Conservation (phyloP, 2,329 filamentous ascomycete genomes). For the Fusarium vanettenii region DNA sequence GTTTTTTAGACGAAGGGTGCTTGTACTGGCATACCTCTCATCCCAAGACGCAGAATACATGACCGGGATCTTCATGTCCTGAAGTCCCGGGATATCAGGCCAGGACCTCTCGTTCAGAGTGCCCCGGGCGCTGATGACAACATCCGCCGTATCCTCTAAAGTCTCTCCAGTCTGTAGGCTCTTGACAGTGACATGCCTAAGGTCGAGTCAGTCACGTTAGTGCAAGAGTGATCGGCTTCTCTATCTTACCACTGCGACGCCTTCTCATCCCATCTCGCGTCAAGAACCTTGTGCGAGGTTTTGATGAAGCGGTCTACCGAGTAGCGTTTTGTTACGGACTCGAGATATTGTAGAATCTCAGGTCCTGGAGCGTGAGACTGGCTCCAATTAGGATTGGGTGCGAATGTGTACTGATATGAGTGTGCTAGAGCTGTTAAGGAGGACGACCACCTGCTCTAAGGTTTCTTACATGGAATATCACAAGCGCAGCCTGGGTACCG, state of each 20-base stretch:
- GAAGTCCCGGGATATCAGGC: conserved; percentile 12
- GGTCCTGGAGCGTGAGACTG: not conserved
- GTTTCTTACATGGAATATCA: not conserved
- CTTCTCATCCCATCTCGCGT: not conserved
- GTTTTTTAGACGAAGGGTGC: fast-evolving
- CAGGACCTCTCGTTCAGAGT: conserved; percentile 12
- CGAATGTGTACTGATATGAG: not conserved
- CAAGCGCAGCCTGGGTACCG: not conserved
- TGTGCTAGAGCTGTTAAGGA: not conserved
- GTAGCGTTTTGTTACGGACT: not conserved
- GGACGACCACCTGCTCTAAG: not conserved
- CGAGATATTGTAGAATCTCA: not conserved
- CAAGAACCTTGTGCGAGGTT: not conserved
- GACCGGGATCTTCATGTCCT: conserved; percentile 5
- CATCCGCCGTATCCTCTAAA: not conserved
- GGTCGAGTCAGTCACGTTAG: not conserved
- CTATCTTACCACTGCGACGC: not conserved
- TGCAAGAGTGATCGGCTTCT: not conserved
- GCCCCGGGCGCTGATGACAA: conserved; percentile 10
- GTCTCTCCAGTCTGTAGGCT: not conserved
- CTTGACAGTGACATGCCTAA: not conserved
- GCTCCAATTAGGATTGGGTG: not conserved
- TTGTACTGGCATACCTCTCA: not conserved
- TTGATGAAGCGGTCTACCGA: not conserved
- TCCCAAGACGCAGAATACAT: conserved; percentile 18